phyloP scores from a whole-genome alignment of 179 eudicot species.

The Pouteria campechiana region DNA sequence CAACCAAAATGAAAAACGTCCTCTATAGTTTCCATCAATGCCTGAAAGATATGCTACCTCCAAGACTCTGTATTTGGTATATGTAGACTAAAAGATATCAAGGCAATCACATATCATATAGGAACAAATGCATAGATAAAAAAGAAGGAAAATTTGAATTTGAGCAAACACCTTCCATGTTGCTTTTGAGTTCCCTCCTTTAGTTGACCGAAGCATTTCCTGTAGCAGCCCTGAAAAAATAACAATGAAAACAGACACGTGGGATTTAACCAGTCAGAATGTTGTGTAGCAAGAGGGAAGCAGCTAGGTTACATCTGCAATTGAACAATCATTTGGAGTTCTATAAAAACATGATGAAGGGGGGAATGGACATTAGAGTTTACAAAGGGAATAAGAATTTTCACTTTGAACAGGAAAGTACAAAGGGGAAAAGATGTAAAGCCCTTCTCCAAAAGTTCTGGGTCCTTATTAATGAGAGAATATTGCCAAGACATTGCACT shows the following conservation, averaged over 20 bases:
- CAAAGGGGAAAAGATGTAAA: too few relatives aligned
- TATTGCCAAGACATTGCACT: too few relatives aligned
- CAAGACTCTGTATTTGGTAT: not conserved
- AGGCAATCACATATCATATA: not conserved
- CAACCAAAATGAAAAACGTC: too few relatives aligned
- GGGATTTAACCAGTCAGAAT: not conserved
- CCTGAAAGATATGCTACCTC: too few relatives aligned
- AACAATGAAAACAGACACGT: not conserved
- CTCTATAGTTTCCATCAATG: too few relatives aligned
- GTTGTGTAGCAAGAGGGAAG: not conserved
- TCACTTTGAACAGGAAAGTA: too few relatives aligned
- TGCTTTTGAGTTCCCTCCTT: conserved; percentile 59
- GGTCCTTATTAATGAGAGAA: too few relatives aligned
- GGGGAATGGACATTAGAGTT: too few relatives aligned
- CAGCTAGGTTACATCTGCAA: not conserved
- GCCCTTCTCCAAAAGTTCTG: too few relatives aligned
- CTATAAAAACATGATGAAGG: too few relatives aligned
- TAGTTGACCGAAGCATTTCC: conserved; percentile 89
- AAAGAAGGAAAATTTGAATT: not conserved
- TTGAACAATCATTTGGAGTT: too few relatives aligned
- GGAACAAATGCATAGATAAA: not conserved
- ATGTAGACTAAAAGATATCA: not conserved
- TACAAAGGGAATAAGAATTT: too few relatives aligned
- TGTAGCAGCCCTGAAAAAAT: conserved; percentile 49
- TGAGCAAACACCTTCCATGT: conserved; percentile 70